These are phyloP conservation scores for Xylariaceae sp. DNA, from an alignment of 2,329 filamentous ascomycete species.

Conservation along the genomic window DNA sequence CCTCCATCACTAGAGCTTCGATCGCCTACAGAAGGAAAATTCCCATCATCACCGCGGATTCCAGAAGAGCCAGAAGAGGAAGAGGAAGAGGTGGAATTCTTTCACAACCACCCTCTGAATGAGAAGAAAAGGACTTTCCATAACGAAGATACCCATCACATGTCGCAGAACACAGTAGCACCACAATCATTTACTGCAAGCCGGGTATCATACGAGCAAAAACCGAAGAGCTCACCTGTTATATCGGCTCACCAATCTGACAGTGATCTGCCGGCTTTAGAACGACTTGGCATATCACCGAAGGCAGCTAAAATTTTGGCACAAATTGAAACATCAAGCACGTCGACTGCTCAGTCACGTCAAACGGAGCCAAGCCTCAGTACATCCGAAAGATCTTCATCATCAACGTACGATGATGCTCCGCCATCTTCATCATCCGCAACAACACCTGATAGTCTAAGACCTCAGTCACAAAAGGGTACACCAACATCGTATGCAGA, in stretches of 20 bases:
- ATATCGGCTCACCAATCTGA: slow-evolving; percentile 24
- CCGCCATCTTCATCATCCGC: slow-evolving; percentile 33
- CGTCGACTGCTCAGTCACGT: slow-evolving; percentile 18
- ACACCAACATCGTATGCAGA: slow-evolving; percentile 15
- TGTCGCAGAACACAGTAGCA: neutral
- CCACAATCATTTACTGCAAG: slow-evolving; percentile 5
- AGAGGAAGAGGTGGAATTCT: slow-evolving; percentile 5
- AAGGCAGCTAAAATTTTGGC: slow-evolving; percentile 19
- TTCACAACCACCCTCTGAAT: slow-evolving; percentile 3
- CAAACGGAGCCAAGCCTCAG: slow-evolving; percentile 24
- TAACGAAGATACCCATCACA: neutral
- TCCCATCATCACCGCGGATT: slow-evolving; percentile 13
- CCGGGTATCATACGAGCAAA: slow-evolving; percentile 9
- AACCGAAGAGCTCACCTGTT: slow-evolving; percentile 20
- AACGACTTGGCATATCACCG: slow-evolving; percentile 22
- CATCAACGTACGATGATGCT: slow-evolving; percentile 37
- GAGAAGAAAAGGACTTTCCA: slow-evolving; percentile 1
- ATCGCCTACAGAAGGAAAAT: slow-evolving; percentile 15
- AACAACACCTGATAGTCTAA: slow-evolving; percentile 38
- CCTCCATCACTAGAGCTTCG: slow-evolving; percentile 24
- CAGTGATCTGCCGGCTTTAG: slow-evolving; percentile 25
- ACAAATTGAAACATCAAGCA: slow-evolving; percentile 15
- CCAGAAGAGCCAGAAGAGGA: slow-evolving; percentile 18
- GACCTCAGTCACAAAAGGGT: slow-evolving; percentile 38
- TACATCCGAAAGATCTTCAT: slow-evolving; percentile 35